Evolutionary conservation across 1,284 basidiomycete species (phyloP), one percentile per base, ranked within the genome.

Genomic region (Cutaneotrichosporon cavernicola): DNA sequence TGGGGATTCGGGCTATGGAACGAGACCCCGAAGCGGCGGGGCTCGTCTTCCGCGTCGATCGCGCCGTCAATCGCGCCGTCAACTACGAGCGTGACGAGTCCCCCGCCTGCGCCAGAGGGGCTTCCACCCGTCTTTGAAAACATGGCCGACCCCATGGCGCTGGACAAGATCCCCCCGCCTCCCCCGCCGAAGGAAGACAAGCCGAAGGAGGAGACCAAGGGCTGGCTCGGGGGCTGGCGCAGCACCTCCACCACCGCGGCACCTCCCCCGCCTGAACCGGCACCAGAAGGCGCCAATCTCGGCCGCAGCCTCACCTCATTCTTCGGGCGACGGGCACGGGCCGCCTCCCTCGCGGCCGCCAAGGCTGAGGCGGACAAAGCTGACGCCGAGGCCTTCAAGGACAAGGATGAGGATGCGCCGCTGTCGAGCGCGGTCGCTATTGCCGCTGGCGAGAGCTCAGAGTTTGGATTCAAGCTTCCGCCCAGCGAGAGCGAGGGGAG

Each of bases 231-330:
- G n/a, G 57, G 57, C 5, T 63, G 58, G 50, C 43, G 58, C 51
- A 49, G 51, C 57, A 36, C 22, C 51, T 63, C 56, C 34, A 36
- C 57, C 21, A 18, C 43, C 6, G 31, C 62, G n/a, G 13, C 55
- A 3, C 47, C 34, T 7, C 61, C 56, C 2, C 36, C 46, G 55
- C 30, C 59, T 5, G 63, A 52, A 14, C 38, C 59, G 53, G 58
- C 34, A 10, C 43, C 47, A 8, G 43, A 56, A 14, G 58, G 58
- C 14, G 64, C 61, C 21, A 58, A 58, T 30, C 56, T 68, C 36
- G 64, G 64, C 32, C 66, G 66, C 13, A 53, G 53, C 43, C 26
- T 68, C 8, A 63, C 63, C 14, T 63, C 61, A n/a, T 68, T 68
- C 56, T 68, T 68, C 13, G 66, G 58, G 21, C 63, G 66, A 13